Evolutionary conservation across 1,284 basidiomycete genomes (phyloP), one percentile per base, ranked within the genome.

Genomic region (Sparassis latifolia): DNA sequence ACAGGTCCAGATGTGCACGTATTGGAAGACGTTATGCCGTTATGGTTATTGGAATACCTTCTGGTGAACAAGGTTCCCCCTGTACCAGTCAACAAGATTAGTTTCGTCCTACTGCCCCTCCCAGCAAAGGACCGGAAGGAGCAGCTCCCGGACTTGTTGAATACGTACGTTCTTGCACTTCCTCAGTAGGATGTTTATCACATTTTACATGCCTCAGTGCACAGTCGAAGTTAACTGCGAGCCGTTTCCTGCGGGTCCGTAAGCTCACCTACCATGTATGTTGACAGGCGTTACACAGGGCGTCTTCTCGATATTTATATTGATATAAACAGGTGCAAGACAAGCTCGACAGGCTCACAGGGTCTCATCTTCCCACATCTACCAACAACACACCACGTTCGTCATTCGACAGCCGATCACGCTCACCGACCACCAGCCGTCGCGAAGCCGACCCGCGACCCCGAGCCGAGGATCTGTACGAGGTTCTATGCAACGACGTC

Each of bases 31-130:
- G 72, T 71, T 33, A 80, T 92, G 73, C 95, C 94, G 2, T 65
- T 84, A 53, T 99, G 96, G 96, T 70, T 97, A 44, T 71, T 95
- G 44, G 92, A 97, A 65, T 96, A 86, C 61, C 68, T 97, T 42
- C 76, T 97, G 38, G 61, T 79, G 35, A 89, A 89, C 62, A 86
- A 84, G 60, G 68, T 74, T 28, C 73, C 75, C 2, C 55, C 72
- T 2, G 63, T 72, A 0, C 72, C 76, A 2, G 67, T 74, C 43
- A 72, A 78, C 49, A 97, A 97, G 70, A 67, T 96, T 45, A 91
- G 92, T 56, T 97, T 98, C 64, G 81, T 95, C 29, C 69, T 99
- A 32, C 69, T 94, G 50, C 92, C 95, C 0, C 90, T 82, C 75
- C 77, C 76, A 2, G 74, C 66, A 43, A 78, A 76, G 50, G 77